Evolutionary conservation across 371 early-diverging fungal genomes (phyloP), one percentile per base, ranked within the genome.

Genomic region (Globomyces sp.): DNA sequence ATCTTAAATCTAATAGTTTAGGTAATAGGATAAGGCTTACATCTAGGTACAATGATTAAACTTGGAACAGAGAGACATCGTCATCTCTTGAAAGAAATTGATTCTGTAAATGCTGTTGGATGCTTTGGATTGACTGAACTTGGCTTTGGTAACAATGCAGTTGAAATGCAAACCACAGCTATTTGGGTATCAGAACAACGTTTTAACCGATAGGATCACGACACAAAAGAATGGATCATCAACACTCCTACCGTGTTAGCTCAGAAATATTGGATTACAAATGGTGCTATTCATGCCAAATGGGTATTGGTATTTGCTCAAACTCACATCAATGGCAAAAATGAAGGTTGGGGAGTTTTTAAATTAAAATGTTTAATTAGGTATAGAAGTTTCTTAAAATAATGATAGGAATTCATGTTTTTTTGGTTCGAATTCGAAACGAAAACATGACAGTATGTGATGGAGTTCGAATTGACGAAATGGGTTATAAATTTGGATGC

Each of bases 261-360:
- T 40, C 85, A 86, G 66, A 89, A 90, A 74, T 88, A 85, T 76
- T 90, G 90, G 90, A 85, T 88, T 68, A 87, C 86, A 55, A 77
- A 79, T 61, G 78, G 82, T 9, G 84, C 85, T 55, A 72, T 85
- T 5, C 87, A 90, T 75, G 85, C 87, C 68, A 87, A 86, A 69
- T 87, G 79, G 76, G 72, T 78, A 51, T 65, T 87, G 66, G 90
- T 90, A 1, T 90, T 89, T 75, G 89, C 89, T 11, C 89, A 89
- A 69, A 80, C 84, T 6, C 70, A 70, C 49, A 80, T 90, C 46
- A 68, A 76, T 58, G 87, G 86, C 64, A 82, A 79, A 65, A 73
- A 87, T 61, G 88, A 89, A 71, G 89, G 89, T 24, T 24, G 24
- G 24, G 24, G 24, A 24, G 24, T 24, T 24, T 24, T 24, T 24